A percentile compares a stretch with the other conserved stretches of the same genome.
These are phyloP conservation scores for Aspergillus caelatus DNA, from an alignment of 2,329 filamentous ascomycete genomes.

Conservation along the genomic window DNA sequence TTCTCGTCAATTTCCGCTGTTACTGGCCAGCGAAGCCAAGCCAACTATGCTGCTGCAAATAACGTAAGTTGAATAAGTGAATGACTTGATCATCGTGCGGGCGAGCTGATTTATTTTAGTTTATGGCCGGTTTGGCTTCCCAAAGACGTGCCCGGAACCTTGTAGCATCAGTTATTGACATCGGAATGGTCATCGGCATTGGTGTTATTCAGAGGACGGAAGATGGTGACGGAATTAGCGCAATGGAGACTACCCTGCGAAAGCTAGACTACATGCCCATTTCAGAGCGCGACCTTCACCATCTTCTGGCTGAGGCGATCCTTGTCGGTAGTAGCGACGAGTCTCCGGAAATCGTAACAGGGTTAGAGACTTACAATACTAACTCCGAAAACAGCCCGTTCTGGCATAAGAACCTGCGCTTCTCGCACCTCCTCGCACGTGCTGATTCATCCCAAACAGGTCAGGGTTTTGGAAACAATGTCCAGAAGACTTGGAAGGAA, in stretches of 20 bases:
- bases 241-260: conserved; percentile 20
- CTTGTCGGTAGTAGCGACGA: conserved; percentile 13
- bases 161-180: conserved; percentile 19
- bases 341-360: conserved; percentile 8
- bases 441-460: conserved; percentile 16
- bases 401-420: conserved; percentile 11
- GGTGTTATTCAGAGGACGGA: conserved; percentile 16
- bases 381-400: conserved; percentile 5
- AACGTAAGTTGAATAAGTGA: conserved; percentile 6
- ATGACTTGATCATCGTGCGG: background rate
- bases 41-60: conserved; percentile 44
- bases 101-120: conserved; percentile 23
- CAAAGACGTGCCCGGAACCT: conserved; percentile 27
- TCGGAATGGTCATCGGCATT: conserved; percentile 33
- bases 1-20: conserved; percentile 44
- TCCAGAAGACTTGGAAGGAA: conserved; percentile 10
- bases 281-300: conserved; percentile 34
- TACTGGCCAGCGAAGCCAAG: conserved; percentile 42
- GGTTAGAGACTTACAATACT: conserved; percentile 7
- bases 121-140: conserved; percentile 33
- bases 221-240: conserved; percentile 19
- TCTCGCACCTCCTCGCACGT: conserved; percentile 6
- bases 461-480: conserved; percentile 17
- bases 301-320: conserved; percentile 35
- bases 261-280: conserved; percentile 21